Conservation (phyloP, 2,329 filamentous ascomycete species). For the Bimuria novae-zelandiae region DNA sequence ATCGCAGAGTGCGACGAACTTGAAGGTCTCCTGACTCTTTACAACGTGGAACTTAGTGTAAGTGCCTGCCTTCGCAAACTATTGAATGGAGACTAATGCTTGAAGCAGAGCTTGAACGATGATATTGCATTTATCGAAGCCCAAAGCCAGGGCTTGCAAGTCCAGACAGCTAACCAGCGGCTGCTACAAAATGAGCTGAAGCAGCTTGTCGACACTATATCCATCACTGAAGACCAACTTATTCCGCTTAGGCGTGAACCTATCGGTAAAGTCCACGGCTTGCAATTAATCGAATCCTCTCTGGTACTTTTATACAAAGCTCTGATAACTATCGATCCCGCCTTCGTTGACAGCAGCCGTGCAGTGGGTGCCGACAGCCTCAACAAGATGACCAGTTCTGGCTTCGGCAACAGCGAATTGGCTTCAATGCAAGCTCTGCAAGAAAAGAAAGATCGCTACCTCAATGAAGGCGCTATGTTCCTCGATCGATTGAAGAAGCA, state of each 20-base stretch:
- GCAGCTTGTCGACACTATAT: constrained; percentile 86
- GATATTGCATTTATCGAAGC: constrained; percentile 98
- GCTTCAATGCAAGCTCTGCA: constrained; percentile 90
- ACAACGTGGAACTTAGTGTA: constrained; percentile 91
- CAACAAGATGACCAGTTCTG: constrained; percentile 46
- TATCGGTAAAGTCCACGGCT: constrained; percentile 69
- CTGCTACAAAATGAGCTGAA: constrained; percentile 88
- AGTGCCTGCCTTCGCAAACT: constrained; percentile 45
- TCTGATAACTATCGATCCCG: constrained; percentile 90
- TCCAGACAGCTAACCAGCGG: constrained; percentile 96
- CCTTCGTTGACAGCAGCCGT: constrained; percentile 61
- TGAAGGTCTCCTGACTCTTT: constrained; percentile 90
- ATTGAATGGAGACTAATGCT: constrained; percentile 25
- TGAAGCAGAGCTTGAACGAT: constrained; percentile 78
- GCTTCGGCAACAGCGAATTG: constrained; percentile 73
- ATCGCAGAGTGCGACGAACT: constrained; percentile 95
- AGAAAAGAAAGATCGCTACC: constrained; percentile 91
- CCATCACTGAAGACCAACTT: constrained; percentile 78
- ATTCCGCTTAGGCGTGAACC: constrained; percentile 74
- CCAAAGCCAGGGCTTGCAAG: constrained; percentile 93
- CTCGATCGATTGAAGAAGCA: constrained; percentile 79
- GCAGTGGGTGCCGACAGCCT: constrained; percentile 51
- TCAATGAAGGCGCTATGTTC: constrained; percentile 75
- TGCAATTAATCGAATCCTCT: constrained; percentile 77
- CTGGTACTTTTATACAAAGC: constrained; percentile 86